phyloP scores from a whole-genome alignment of 2,329 filamentous ascomycete species.

The Ilyonectria destructans region DNA sequence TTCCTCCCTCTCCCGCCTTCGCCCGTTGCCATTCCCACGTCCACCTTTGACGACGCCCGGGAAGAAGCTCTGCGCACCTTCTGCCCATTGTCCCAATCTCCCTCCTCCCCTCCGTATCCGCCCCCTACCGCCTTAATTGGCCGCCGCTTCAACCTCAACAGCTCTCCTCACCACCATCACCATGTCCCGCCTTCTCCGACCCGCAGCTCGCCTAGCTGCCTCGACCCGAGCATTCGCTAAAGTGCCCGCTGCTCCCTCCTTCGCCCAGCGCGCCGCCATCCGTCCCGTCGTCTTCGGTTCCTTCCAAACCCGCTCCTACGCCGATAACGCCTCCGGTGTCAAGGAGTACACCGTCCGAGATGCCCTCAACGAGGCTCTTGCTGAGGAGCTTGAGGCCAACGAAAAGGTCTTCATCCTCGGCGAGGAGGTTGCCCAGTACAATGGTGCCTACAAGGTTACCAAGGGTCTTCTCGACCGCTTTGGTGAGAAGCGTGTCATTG shows the following conservation, averaged over 20 bases:
- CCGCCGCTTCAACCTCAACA: constrained; percentile 30
- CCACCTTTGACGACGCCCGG: constrained; percentile 45
- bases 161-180: constrained; percentile 40
- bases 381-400: constrained; percentile 96
- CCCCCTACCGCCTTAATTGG: constrained; percentile 46
- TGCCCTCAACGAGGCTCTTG: constrained; percentile 96
- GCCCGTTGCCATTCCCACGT: constrained; percentile 47
- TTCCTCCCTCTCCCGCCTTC: constrained; percentile 30
- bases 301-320: constrained; percentile 69
- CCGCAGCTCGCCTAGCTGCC: constrained; percentile 65
- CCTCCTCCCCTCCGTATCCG: constrained; percentile 32
- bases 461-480: constrained; percentile 98
- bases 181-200: constrained; percentile 70
- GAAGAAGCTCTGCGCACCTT: constrained; percentile 46
- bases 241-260: constrained; percentile 54
- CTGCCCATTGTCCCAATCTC: constrained; percentile 35
- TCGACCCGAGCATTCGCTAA: constrained; percentile 58
- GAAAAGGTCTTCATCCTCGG: constrained; percentile 96
- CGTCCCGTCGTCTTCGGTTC: constrained; percentile 58
- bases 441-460: constrained; percentile 99
- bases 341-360: constrained; percentile 99
- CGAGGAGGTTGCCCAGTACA: constrained; percentile 99
- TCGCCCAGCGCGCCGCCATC: constrained; percentile 58
- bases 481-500: constrained; percentile 96
- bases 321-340: constrained; percentile 69